Conservation (phyloP, 768 basidiomycete species). For the Lactifluus rugatus region DNA sequence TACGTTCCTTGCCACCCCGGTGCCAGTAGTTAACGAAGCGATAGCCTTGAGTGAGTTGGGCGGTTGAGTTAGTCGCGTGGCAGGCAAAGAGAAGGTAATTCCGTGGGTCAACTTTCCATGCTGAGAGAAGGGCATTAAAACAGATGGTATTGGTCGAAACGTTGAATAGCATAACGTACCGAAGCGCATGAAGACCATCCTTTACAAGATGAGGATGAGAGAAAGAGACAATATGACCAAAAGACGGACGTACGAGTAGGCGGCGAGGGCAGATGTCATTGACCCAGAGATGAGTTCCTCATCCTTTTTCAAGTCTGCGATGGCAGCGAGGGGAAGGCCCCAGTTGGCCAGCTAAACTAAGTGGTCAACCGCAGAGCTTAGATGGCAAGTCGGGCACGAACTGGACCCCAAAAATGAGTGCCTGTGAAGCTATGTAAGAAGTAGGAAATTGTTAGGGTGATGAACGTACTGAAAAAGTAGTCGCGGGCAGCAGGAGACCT, state of each 20-base stretch:
- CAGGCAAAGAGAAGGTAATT: slow-evolving; percentile 95
- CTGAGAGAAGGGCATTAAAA: slow-evolving; percentile 30
- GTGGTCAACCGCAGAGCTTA: neutral
- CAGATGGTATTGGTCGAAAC: neutral
- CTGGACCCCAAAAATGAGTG: slow-evolving; percentile 98
- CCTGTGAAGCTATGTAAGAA: slow-evolving; percentile 40
- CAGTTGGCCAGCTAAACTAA: slow-evolving; percentile 88
- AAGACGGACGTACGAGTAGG: slow-evolving; percentile 89
- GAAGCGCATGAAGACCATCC: slow-evolving; percentile 89
- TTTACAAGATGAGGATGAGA: slow-evolving; percentile 20
- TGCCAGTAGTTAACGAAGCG: slow-evolving; percentile 91
- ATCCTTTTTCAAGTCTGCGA: slow-evolving; percentile 86
- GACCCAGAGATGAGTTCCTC: slow-evolving; percentile 95
- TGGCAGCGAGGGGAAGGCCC: slow-evolving; percentile 91
- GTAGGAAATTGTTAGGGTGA: slow-evolving; percentile 2
- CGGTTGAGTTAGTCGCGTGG: slow-evolving; percentile 83
- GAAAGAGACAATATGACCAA: neutral
- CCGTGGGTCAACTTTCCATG: slow-evolving; percentile 91
- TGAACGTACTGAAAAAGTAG: slow-evolving; percentile 85
- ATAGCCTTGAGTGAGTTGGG: slow-evolving; percentile 72
- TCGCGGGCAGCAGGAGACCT: slow-evolving; percentile 85
- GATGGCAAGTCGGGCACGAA: slow-evolving; percentile 36
- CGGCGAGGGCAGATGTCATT: slow-evolving; percentile 86
- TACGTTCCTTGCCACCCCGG: slow-evolving; percentile 75
- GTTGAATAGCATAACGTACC: slow-evolving; percentile 35